Evolutionary conservation across 192 early-diverging fungal species (phyloP), one percentile per base, ranked within the genome.

Genomic region (Lobulomyces angularis): DNA sequence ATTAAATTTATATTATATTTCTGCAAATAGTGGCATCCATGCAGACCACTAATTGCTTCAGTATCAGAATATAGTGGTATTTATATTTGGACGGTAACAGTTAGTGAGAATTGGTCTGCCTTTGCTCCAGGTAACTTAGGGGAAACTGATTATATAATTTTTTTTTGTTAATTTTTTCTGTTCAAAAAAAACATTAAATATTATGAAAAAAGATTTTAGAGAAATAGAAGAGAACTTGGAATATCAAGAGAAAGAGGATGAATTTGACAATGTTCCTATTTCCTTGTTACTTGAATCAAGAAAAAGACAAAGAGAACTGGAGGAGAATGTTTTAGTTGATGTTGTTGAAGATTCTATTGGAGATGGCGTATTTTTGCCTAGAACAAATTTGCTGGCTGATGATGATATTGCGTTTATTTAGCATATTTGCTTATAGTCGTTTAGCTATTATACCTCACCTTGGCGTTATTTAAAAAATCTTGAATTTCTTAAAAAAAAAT

Each of bases 181-280:
- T 2, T 17, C 3, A 3, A 1, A 23, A 17, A 28, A 32, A 17
- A 32, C 17, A 23, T 23, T 27, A 17, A 41, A 27, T 27, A 17
- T 27, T 19, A 17, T 23, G 17, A 11, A 16, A 2, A 1, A 26
- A 16, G 88, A 86, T 29, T 97, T 93, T 45, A 77, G 64, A 17
- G 88, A 94, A 45, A 52, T 98, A 12, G 86, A 92, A 24, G 91
- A 98, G 37, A 96, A 98, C 53, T 65, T 87, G 4, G 94, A 92
- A 39, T 94, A 92, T 55, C 64, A 79, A 35, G 94, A 98, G 52
- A 59, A 74, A 8, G 94, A 98, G 45, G 86, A 92, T 43, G 85
- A 87, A 50, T 98, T 94, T 61, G 94, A 98, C 53, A 61, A 79
- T 38, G 71, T 79, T n/a, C n/a, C n/a, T n/a, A n/a, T n/a, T n/a